Evolutionary conservation across 768 basidiomycete genomes (phyloP), one percentile per base, ranked within the genome.

Genomic region (Rhodotorula taiwanensis): DNA sequence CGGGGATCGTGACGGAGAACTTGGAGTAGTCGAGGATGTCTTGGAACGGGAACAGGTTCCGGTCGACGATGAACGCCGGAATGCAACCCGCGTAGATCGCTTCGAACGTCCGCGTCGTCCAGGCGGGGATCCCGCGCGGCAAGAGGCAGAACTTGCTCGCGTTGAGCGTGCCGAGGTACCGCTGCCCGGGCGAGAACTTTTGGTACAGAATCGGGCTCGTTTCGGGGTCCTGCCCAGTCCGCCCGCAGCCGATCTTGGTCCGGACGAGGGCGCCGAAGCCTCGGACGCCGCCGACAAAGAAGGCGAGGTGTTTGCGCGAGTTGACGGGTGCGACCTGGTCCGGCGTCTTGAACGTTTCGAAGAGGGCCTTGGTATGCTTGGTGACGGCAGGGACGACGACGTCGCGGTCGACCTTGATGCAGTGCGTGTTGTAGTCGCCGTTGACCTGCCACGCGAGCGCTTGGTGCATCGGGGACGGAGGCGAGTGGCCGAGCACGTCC

Each of bases 11-110:
- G 39, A 79, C 70, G 25, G 76, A 76, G 71, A 79, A 75, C 54
- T 74, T 75, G 27, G 76, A 74, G 72, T 76, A 79, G 64, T 78
- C 77, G 57, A 78, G 69, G 55, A 77, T 72, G 58, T 76, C 73
- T 39, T 74, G 74, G 70, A 75, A 78, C 21, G 78, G 78, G 71
- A 73, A 75, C 61, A 76, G 72, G 10, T 76, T 72, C 9, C 75
- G 75, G 65, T 79, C 77, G 66, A 77, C 75, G 50, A 76, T 74
- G 48, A 78, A 71, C 43, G 78, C 76, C 23, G 78, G 77, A 33
- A 79, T 79, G 66, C 78, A 79, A 43, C 78, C 78, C 27, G 77
- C 76, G 64, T 75, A 78, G 49, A 79, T 76, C 23, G 76, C 76
- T 55, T 79, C 77, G 66, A 74, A 74, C 6, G 74, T 71, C 16